phyloP scores from a whole-genome alignment of 352 stramenopile species.

The Pseudoperonospora humuli region DNA sequence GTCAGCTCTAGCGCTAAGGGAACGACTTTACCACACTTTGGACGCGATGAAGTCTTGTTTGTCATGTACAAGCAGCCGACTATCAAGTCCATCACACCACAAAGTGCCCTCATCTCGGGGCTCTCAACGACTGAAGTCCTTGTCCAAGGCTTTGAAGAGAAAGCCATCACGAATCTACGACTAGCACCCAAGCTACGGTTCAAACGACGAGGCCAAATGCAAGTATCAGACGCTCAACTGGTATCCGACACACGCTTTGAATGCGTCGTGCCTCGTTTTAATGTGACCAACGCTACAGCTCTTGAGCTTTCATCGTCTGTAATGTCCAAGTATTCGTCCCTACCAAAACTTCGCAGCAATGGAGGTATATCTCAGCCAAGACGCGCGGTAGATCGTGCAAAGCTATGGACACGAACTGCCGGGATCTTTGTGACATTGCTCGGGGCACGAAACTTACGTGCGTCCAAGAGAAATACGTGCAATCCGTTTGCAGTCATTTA shows the following conservation, averaged over 20 bases:
- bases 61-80: constrained; percentile 57
- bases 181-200: constrained; percentile 49
- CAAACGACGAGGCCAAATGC: constrained; percentile 64
- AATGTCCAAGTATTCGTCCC: constrained; percentile 6
- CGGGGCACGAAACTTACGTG: constrained; percentile 38
- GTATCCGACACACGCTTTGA: constrained; percentile 40
- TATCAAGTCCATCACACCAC: constrained; percentile 43
- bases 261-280: constrained; percentile 53
- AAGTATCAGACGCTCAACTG: constrained; percentile 43
- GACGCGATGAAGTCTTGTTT: constrained; percentile 57
- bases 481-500: constrained; percentile 64
- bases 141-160: constrained; percentile 60
- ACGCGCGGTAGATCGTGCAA: constrained; percentile 7
- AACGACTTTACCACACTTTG: constrained; percentile 25
- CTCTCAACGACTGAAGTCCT: constrained; percentile 43
- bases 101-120: constrained; percentile 33
- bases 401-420: constrained; percentile 47
- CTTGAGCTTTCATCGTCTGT: constrained; percentile 22
- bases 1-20: not conserved
- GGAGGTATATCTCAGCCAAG: constrained; percentile 4
- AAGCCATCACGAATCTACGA: constrained; percentile 30
- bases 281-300: constrained; percentile 36
- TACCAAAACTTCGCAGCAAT: constrained; percentile 8
- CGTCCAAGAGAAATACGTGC: constrained; percentile 60
- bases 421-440: constrained; percentile 47